Evolutionary conservation across 768 basidiomycete species (phyloP), one percentile per base, ranked within the genome.

Genomic region (Boletus vinaceobasis): DNA sequence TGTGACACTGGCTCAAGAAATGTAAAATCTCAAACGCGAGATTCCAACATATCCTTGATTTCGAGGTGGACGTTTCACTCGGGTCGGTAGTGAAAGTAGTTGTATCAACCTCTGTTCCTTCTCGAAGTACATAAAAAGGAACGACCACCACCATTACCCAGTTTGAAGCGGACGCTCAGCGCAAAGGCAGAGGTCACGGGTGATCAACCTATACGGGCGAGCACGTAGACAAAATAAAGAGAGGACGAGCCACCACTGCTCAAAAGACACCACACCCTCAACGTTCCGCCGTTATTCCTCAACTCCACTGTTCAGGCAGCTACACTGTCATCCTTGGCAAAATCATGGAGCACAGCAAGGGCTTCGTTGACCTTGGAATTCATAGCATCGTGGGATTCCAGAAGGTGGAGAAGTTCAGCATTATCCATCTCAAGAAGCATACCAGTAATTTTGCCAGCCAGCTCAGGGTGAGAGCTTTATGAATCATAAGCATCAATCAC

Each of bases 381-480:
- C 80, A 99, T 84, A 40, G 94, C 84, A 10, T 93, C 91, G 21
- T 77, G 75, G 51, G 84, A 76, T 57, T 96, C 93, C 63, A 98
- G 75, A 47, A 99, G 83, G 74, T 91, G 87, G 29, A 98, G 76
- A 48, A 99, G 80, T 74, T 98, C 97, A 45, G 80, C 68, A 75
- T 96, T 96, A 73, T 98, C 95, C 96, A 99, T 98, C 84, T 99
- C 95, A 60, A 98, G 84, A 67, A 98, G 79, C 95, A 98, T 98
- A 52, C 93, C 95, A 42, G 95, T 98, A 72, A 98, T 97, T 82
- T 98, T 98, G 57, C 97, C 97, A 60, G 97, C 94, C 68, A 97
- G 78, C 21, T 96, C 95, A 54, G 94, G 92, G 65, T 98, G 87
- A 53, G 86, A 71, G 23, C 87, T 92, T 68, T 44, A 55, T 52